Evolutionary conservation across 2,329 filamentous ascomycete species (phyloP).

Genomic region (Colletotrichum coccodes): DNA sequence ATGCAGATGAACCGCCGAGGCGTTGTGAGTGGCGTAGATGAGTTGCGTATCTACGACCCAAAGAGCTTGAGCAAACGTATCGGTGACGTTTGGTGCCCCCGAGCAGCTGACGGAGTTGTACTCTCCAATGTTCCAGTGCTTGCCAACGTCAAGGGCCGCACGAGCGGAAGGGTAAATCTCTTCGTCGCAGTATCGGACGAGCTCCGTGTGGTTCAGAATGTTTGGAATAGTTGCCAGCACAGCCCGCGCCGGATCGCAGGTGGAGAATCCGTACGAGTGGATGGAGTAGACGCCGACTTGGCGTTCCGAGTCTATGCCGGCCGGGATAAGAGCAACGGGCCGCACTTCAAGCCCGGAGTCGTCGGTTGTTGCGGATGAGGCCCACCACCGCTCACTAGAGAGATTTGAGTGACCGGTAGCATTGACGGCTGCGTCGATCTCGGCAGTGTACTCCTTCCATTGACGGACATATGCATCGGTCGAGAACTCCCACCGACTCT

Average conservation of each 20-base stretch:
- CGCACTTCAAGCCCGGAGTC: conserved; percentile 31
- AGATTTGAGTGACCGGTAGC: not conserved
- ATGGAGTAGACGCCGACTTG: conserved; percentile 33
- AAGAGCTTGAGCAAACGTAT: conserved; percentile 51
- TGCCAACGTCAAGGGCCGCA: conserved; percentile 24
- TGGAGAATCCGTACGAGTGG: conserved; percentile 29
- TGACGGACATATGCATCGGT: conserved; percentile 29
- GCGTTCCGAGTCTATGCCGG: conserved; percentile 30
- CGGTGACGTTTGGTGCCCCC: conserved; percentile 49
- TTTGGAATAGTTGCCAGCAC: conserved; percentile 18
- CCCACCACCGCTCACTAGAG: conserved; percentile 31
- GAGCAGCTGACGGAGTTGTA: conserved; percentile 52
- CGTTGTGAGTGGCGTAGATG: conserved; percentile 49
- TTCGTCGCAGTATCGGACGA: conserved; percentile 28
- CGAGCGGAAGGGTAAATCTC: conserved; percentile 25
- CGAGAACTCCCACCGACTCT: conserved; percentile 28
- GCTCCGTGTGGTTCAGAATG: conserved; percentile 30
- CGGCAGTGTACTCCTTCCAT: conserved; percentile 18
- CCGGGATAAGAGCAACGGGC: conserved; percentile 33
- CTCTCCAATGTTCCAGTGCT: conserved; percentile 45
- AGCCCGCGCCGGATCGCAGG: conserved; percentile 18
- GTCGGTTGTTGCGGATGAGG: conserved; percentile 35
- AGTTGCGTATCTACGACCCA: conserved; percentile 50
- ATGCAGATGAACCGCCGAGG: conserved; percentile 48
- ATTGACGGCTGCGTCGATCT: conserved; percentile 21